Percentiles rank a stretch among this genome's conserved stretches.
phyloP scores from a whole-genome alignment of 352 stramenopile genomes.

The Chloridella minuta region DNA sequence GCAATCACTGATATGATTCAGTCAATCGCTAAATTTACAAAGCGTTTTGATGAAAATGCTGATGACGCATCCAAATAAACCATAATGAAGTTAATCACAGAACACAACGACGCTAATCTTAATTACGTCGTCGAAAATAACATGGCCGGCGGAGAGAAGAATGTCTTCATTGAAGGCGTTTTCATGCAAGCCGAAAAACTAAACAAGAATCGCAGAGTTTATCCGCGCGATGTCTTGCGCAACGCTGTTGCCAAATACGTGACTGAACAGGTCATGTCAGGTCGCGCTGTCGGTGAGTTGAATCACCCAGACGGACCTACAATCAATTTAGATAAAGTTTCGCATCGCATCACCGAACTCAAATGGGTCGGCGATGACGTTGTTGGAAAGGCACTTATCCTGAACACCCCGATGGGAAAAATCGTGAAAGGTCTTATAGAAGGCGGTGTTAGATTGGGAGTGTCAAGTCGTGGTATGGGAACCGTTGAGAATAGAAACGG shows the following conservation, averaged over 20 bases:
- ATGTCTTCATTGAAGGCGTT: not conserved
- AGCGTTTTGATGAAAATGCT: no score
- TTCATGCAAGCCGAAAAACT: conserved; percentile 12
- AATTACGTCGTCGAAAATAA: no score
- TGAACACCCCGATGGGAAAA: not conserved
- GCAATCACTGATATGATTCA: no score
- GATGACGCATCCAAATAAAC: no score
- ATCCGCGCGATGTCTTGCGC: not conserved
- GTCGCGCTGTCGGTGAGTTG: not conserved
- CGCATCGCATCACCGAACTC: not conserved
- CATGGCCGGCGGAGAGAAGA: no score
- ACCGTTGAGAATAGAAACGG: not conserved
- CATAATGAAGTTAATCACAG: no score
- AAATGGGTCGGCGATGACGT: not conserved
- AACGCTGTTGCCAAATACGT: not conserved
- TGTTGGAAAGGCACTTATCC: conserved; percentile 8
- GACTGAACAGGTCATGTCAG: not conserved
- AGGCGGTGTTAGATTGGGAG: not conserved
- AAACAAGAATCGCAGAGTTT: conserved; percentile 3
- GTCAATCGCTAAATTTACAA: no score
- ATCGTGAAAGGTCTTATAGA: conserved; percentile 2
- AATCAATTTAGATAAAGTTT: not conserved
- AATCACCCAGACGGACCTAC: not conserved
- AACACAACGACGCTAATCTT: no score
- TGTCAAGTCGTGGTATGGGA: not conserved